phyloP scores from a whole-genome alignment of 2,329 filamentous ascomycete species.

The Daldinia eschscholtzii region DNA sequence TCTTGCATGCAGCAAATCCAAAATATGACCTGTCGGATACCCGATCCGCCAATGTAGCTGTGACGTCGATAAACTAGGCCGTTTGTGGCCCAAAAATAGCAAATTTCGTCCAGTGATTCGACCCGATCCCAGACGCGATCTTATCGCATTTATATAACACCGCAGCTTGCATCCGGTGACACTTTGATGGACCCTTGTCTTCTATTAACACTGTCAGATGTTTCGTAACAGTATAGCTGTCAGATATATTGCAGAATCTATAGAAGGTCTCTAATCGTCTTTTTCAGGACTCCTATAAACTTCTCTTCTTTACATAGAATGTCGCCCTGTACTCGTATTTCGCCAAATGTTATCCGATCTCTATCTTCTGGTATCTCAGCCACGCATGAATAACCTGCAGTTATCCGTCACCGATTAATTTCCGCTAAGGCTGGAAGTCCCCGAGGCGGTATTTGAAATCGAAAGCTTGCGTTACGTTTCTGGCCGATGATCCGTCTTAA shows the following conservation, averaged over 20 bases:
- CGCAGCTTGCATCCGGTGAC: neutral
- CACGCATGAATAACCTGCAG: constrained; percentile 8
- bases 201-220: neutral
- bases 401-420: constrained; percentile 6
- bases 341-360: constrained; percentile 1
- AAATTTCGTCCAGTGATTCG: neutral
- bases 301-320: neutral
- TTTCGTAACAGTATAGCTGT: neutral
- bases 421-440: constrained; percentile 4
- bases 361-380: neutral
- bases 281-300: neutral
- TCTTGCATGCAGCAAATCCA: neutral
- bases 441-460: neutral
- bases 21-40: constrained; percentile 11
- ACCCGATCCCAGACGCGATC: constrained; percentile 20
- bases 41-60: constrained; percentile 16
- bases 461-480: neutral
- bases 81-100: constrained; percentile 10
- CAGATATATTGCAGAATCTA: neutral
- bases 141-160: constrained; percentile 20
- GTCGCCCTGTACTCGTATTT: neutral
- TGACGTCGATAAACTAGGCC: constrained; percentile 1
- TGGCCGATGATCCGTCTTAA: constrained; percentile 2
- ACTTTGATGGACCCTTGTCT: neutral
- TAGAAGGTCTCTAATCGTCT: neutral